Conservation (phyloP, 1,284 basidiomycete species). For the Thelephora terrestris region DNA sequence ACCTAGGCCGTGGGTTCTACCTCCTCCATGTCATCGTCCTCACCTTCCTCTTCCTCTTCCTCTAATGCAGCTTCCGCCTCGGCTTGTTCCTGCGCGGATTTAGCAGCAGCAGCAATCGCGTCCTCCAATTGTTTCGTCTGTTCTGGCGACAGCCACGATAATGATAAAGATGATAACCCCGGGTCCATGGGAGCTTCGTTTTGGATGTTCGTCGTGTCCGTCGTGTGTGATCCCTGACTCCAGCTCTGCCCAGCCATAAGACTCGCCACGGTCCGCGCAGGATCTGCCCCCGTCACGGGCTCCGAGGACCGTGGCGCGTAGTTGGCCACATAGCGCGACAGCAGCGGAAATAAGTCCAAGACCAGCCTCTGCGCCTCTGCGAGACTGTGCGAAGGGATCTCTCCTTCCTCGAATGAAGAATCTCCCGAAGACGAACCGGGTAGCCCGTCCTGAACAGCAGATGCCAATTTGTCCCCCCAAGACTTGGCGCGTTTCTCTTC, state of each 20-base stretch:
- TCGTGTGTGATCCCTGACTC: slow-evolving; percentile 3
- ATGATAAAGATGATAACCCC: slow-evolving; percentile 32
- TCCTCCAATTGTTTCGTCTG: slow-evolving; percentile 56
- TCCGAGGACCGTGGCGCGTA: neutral
- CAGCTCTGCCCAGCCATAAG: slow-evolving; percentile 1
- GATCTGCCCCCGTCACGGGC: neutral
- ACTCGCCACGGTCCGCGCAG: neutral
- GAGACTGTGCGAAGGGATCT: neutral
- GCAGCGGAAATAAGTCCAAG: neutral
- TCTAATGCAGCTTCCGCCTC: slow-evolving; percentile 65
- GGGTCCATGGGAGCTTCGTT: slow-evolving; percentile 7
- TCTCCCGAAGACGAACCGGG: neutral
- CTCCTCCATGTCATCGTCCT: neutral
- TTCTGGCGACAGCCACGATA: slow-evolving; percentile 60
- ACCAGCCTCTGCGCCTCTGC: neutral
- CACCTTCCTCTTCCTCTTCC: slow-evolving; percentile 43
- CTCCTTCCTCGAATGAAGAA: neutral
- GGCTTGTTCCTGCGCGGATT: slow-evolving; percentile 61
- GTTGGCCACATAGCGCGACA: neutral
- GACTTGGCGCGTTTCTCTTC: neutral
- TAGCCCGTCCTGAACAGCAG: neutral
- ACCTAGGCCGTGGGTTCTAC: no score
- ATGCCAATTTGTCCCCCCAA: neutral
- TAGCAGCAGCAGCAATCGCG: slow-evolving; percentile 59
- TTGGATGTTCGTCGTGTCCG: slow-evolving; percentile 8